Percentiles rank a stretch among this genome's conserved stretches.
phyloP scores from a whole-genome alignment of 306 rosid species.

The Sindora glabra region DNA sequence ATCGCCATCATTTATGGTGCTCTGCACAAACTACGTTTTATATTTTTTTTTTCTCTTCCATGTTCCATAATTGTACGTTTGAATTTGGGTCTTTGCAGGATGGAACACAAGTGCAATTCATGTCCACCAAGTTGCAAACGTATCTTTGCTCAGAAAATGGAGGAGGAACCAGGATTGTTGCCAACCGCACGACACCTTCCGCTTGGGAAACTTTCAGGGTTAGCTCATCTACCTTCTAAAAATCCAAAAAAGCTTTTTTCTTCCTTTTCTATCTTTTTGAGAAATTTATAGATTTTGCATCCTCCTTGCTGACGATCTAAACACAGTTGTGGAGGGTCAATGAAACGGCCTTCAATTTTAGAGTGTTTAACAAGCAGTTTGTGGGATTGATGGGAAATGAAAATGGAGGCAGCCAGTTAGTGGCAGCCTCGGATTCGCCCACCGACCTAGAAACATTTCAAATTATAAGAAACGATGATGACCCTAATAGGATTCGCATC shows the following conservation, averaged over 20 bases:
- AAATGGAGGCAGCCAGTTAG: neutral
- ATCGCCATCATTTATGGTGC: too few relatives aligned
- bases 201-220: constrained; percentile 58
- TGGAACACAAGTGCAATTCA: constrained; percentile 50
- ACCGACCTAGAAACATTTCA: constrained; percentile 26
- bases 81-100: constrained; percentile 19
- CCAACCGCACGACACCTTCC: constrained; percentile 36
- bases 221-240: too few relatives aligned
- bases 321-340: constrained; percentile 52
- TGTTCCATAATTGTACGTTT: too few relatives aligned
- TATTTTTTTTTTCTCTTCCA: too few relatives aligned
- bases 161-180: constrained; percentile 33
- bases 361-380: constrained; percentile 30
- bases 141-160: constrained; percentile 41
- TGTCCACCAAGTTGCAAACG: constrained; percentile 34
- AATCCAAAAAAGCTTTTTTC: too few relatives aligned
- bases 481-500: constrained; percentile 31
- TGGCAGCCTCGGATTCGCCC: constrained; percentile 26
- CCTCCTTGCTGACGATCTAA: neutral
- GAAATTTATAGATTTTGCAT: too few relatives aligned
- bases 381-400: constrained; percentile 15
- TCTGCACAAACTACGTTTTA: too few relatives aligned
- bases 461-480: constrained; percentile 26
- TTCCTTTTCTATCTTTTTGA: neutral
- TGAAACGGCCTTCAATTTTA: constrained; percentile 22